Base-by-base conservation (phyloP, 371 early-diverging fungal species). In the Zychaea mexicana region DNA sequence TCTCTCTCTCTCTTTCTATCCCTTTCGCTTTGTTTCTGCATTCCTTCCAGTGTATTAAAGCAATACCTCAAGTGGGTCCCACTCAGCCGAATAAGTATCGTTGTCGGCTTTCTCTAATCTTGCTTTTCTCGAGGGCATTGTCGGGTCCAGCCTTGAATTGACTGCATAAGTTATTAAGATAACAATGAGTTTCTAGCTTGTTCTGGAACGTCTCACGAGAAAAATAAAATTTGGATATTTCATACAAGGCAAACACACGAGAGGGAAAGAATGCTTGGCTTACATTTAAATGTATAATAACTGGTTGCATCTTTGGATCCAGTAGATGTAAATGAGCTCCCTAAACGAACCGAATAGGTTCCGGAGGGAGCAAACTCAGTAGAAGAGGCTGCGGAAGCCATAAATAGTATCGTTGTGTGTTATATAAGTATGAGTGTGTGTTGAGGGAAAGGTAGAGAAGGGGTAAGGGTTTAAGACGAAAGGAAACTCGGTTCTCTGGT, bases 281-380 rank as follows among this genome's bases (percentile, higher is more conserved):
- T 56, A 56, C 56, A 56, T 56, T 56, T 56, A 36, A 56, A 56
- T 15, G 36, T 33, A 22, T 56, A 56, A 22, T 30, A 56, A 21
- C 10, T 33, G 10, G 56, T 8, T 33, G 56, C 24, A 33, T 36
- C 22, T 33, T 56, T 56, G 15, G 56, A 33, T 33, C 36, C 36
- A 19, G 19, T 17, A 19, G 56, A 56, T 9, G 56, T 56, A 17
- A 58, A 58, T 38, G 45, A 42, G 19, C 45, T 30, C 17, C 59
- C 59, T 28, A 58, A 19, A 42, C 24, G 39, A 24, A 58, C 45
- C 2, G 59, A 24, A 39, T 58, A 58, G 15, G 59, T 39, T 39
- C 38, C 45, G 22, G 59, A 19, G 17, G 56, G 36, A 21, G 49
- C 49, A 22, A 49, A 49, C 22, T 19, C n/a, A 49, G 19, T 49